Evolutionary conservation across 164 flowering plant genomes (phyloP).

Genomic region (Brasenia schreberi): DNA sequence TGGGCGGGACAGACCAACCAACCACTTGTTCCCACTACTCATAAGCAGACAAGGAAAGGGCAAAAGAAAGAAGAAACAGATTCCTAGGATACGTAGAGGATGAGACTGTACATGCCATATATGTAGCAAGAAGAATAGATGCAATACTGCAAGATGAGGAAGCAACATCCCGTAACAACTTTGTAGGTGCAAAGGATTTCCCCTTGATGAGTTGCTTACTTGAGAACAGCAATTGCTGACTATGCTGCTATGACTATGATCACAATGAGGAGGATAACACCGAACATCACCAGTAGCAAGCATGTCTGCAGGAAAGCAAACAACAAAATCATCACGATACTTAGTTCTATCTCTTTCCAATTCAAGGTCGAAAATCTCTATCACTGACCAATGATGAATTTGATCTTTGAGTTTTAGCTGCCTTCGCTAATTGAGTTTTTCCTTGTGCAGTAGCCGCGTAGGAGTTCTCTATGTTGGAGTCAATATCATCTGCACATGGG

Average conservation of each 20-base stretch:
- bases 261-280: conserved; percentile 66
- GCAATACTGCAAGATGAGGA: too few relatives aligned
- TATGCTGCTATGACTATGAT: conserved; percentile 58
- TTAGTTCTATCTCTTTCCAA: background rate
- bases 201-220: too few relatives aligned
- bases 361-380: background rate
- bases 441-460: conserved; percentile 41
- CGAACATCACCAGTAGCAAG: conserved; percentile 78
- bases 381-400: conserved; percentile 45
- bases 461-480: conserved; percentile 48
- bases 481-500: conserved; percentile 43
- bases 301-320: conserved; percentile 43
- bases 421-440: conserved; percentile 44
- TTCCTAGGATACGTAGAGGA: too few relatives aligned
- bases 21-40: too few relatives aligned
- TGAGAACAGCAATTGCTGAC: background rate
- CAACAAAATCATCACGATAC: background rate
- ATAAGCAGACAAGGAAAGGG: too few relatives aligned
- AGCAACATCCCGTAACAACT: too few relatives aligned
- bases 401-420: conserved; percentile 50
- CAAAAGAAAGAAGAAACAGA: too few relatives aligned
- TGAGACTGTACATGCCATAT: too few relatives aligned
- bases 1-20: too few relatives aligned
- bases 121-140: too few relatives aligned
- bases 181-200: too few relatives aligned